Percentiles rank a stretch among this genome's conserved stretches.
Evolutionary conservation across 2,329 filamentous ascomycete species (phyloP).

Genomic region (Diaporthe aspalathi): DNA sequence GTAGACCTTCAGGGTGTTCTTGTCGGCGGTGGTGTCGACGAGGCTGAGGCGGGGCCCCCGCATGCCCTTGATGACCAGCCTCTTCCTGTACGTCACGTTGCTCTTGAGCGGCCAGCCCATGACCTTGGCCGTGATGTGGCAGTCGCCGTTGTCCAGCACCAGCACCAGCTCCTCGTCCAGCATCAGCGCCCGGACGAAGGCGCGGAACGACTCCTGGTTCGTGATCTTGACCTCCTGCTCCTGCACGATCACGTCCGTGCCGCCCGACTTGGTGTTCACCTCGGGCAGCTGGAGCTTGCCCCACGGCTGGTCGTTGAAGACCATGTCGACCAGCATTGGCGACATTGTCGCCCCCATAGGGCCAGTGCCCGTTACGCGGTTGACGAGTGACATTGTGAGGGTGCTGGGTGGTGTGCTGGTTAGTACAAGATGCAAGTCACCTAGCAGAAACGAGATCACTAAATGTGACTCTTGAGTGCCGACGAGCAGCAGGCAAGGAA

Average conservation of each 20-base stretch:
- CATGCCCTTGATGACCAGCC: constrained; percentile 47
- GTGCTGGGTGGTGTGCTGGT: constrained; percentile 43
- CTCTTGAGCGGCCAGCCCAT: constrained; percentile 42
- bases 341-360: constrained; percentile 47
- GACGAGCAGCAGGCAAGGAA: not conserved
- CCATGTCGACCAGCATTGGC: constrained; percentile 46
- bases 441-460: not conserved
- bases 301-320: constrained; percentile 47
- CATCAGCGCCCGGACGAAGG: constrained; percentile 49
- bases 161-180: constrained; percentile 45
- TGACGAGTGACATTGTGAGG: constrained; percentile 47
- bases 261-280: constrained; percentile 45
- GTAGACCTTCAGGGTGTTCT: constrained; percentile 43
- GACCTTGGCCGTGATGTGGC: constrained; percentile 42
- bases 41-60: constrained; percentile 43
- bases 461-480: not conserved
- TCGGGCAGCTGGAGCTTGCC: constrained; percentile 48
- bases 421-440: not conserved
- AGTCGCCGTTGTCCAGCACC: constrained; percentile 46
- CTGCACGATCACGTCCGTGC: constrained; percentile 44
- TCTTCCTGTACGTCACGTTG: constrained; percentile 45
- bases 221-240: constrained; percentile 47
- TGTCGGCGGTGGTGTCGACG: constrained; percentile 41
- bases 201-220: constrained; percentile 45
- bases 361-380: constrained; percentile 47